Conservation (phyloP, 805 yeast genomes). For the Sugiyamaella valdiviana region DNA sequence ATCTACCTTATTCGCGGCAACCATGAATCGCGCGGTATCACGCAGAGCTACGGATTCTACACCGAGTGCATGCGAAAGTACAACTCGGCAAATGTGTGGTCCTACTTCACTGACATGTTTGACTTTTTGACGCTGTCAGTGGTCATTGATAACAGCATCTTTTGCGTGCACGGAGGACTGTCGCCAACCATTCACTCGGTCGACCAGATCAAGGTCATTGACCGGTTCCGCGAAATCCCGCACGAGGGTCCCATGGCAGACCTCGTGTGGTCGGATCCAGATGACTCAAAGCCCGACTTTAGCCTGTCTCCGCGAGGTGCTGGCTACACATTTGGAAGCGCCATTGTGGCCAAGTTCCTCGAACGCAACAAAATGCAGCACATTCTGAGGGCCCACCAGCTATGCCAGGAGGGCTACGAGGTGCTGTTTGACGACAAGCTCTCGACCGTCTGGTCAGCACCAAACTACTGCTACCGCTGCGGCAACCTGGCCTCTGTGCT, state of each 20-base stretch:
- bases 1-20: slow-evolving; percentile 84
- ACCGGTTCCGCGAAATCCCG: slow-evolving; percentile 90
- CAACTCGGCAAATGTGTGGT: slow-evolving; percentile 77
- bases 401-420: slow-evolving; percentile 94
- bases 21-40: slow-evolving; percentile 94
- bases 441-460: slow-evolving; percentile 98
- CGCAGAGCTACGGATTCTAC: slow-evolving; percentile 95
- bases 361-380: slow-evolving; percentile 71
- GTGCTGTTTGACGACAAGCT: slow-evolving; percentile 85
- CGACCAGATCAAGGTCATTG: slow-evolving; percentile 86
- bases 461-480: slow-evolving; percentile 94
- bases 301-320: slow-evolving; percentile 94
- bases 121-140: slow-evolving; percentile 86
- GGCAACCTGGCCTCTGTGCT: slow-evolving; percentile 97
- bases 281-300: slow-evolving; percentile 70
- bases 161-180: slow-evolving; percentile 95
- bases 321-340: slow-evolving; percentile 91
- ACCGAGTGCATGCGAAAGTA: slow-evolving; percentile 90
- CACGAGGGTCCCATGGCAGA: slow-evolving; percentile 99
- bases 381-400: slow-evolving; percentile 88
- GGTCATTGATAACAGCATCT: slow-evolving; percentile 80
- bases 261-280: slow-evolving; percentile 97
- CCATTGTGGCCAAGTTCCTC: slow-evolving; percentile 82
- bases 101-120: slow-evolving; percentile 82
- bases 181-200: slow-evolving; percentile 92